These are phyloP conservation scores for Phytophthora multivora DNA, from an alignment of 352 stramenopile species.

Conservation along the genomic window DNA sequence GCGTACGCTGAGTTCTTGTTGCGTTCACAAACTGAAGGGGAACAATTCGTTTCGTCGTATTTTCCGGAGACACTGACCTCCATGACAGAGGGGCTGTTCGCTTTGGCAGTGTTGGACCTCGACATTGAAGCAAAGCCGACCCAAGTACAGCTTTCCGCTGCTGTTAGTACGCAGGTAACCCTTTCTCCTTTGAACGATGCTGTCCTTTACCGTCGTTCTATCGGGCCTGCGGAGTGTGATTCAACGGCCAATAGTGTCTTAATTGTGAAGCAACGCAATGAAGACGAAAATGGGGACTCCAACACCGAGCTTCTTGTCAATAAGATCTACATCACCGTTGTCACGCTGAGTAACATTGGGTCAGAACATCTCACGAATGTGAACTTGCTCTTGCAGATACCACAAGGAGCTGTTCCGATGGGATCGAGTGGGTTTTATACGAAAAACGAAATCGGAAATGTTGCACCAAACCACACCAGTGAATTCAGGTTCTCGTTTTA, in stretches of 20 bases:
- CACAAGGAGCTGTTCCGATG: conserved; percentile 57
- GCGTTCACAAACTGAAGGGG: not conserved
- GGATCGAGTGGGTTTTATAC: conserved; percentile 47
- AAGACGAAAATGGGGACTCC: conserved; percentile 29
- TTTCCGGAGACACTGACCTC: conserved; percentile 53
- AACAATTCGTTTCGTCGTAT: conserved; percentile 58
- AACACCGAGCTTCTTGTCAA: conserved; percentile 53
- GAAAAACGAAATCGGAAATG: conserved; percentile 42
- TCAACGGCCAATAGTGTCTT: conserved; percentile 41
- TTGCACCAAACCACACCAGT: conserved; percentile 47
- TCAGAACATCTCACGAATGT: conserved; percentile 32
- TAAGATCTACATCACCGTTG: conserved; percentile 50
- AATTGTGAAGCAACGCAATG: conserved; percentile 57
- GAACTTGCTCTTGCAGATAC: conserved; percentile 71
- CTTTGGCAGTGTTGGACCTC: conserved; percentile 59
- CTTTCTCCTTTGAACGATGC: conserved; percentile 25
- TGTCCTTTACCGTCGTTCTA: conserved; percentile 61
- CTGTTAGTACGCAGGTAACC: conserved; percentile 12
- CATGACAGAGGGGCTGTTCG: conserved; percentile 59
- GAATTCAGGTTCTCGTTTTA: conserved; percentile 60
- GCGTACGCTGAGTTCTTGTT: conserved; percentile 56
- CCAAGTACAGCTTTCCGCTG: conserved; percentile 22
- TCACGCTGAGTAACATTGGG: conserved; percentile 68
- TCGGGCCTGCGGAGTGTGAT: conserved; percentile 28
- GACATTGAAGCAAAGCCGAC: conserved; percentile 20